Percentiles rank a stretch among this genome's conserved stretches.
Evolutionary conservation across 768 basidiomycete genomes (phyloP).

Genomic region (Scleroderma bovista): DNA sequence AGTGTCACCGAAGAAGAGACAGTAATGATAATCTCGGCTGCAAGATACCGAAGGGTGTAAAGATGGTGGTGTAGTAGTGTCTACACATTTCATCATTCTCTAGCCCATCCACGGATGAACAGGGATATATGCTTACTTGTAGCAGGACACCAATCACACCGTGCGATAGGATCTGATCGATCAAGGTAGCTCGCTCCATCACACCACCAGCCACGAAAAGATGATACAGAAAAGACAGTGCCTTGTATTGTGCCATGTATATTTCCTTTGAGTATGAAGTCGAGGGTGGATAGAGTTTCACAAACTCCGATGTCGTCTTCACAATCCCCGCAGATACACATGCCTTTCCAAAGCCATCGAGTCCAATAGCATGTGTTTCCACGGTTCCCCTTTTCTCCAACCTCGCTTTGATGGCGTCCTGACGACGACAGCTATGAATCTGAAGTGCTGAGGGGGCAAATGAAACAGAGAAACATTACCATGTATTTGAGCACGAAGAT

Average conservation of each 20-base stretch:
- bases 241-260: constrained; percentile 18
- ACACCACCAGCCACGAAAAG: constrained; percentile 17
- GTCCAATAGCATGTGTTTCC: not conserved
- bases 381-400: not conserved
- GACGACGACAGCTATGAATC: no score
- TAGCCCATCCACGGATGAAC: not conserved
- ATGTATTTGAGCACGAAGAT: constrained; percentile 16
- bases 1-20: constrained; percentile 19
- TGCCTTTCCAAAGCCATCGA: constrained; percentile 15
- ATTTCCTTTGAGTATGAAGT: constrained; percentile 6
- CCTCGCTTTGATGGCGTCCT: constrained; percentile 12
- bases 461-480: constrained; percentile 2
- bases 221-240: constrained; percentile 14
- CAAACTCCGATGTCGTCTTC: constrained; percentile 19
- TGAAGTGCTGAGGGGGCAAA: not conserved
- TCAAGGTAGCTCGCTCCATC: constrained; percentile 14
- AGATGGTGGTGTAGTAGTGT: constrained; percentile 17
- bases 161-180: constrained; percentile 20
- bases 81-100: constrained; percentile 3
- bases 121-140: constrained; percentile 9
- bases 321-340: constrained; percentile 24
- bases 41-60: constrained; percentile 19
- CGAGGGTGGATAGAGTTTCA: constrained; percentile 10
- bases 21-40: constrained; percentile 12
- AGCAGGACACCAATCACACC: constrained; percentile 17